Percentiles rank a stretch among this genome's conserved stretches.
Evolutionary conservation across 306 rosid genomes (phyloP).

Genomic region (Fragaria nilgerrensis): DNA sequence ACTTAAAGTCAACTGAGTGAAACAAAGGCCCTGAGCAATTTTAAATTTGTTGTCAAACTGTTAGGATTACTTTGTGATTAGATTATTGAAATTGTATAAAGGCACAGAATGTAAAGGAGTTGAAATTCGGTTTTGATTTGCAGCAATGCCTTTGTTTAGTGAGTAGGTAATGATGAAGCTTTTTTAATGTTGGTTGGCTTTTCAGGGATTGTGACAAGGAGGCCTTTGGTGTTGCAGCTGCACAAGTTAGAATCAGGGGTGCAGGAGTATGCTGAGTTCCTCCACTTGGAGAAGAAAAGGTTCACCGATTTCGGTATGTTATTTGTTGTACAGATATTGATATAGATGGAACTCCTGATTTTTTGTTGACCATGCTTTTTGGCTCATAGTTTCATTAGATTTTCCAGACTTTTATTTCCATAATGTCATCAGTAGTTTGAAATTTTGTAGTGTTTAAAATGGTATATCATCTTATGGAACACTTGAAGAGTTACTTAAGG

Average conservation of each 20-base stretch:
- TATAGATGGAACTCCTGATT: not conserved
- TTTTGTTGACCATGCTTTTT: not conserved
- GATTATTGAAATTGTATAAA: not conserved
- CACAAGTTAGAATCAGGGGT: conserved; percentile 51
- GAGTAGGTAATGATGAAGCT: not conserved
- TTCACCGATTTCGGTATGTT: conserved; percentile 69
- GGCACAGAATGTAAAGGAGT: not conserved
- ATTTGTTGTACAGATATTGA: conserved; percentile 3
- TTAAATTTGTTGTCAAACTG: not conserved
- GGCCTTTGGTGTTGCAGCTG: conserved; percentile 89
- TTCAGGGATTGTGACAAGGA: conserved; percentile 89
- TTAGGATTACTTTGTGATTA: not conserved
- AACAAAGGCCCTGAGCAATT: conserved; percentile 3
- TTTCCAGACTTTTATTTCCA: not conserved
- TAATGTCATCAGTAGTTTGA: not conserved
- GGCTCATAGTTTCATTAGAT: not conserved
- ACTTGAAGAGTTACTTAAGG: not conserved
- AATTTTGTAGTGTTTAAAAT: not conserved
- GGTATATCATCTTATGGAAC: not conserved
- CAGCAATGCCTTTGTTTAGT: not conserved
- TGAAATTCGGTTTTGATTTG: not conserved
- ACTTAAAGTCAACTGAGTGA: conserved; percentile 14
- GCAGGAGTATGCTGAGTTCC: conserved; percentile 77
- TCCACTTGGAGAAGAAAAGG: conserved; percentile 62
- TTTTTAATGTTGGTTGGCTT: conserved; percentile 20